Conservation (phyloP, 2,329 filamentous ascomycete species). For the Mycosphaerella arachidis region DNA sequence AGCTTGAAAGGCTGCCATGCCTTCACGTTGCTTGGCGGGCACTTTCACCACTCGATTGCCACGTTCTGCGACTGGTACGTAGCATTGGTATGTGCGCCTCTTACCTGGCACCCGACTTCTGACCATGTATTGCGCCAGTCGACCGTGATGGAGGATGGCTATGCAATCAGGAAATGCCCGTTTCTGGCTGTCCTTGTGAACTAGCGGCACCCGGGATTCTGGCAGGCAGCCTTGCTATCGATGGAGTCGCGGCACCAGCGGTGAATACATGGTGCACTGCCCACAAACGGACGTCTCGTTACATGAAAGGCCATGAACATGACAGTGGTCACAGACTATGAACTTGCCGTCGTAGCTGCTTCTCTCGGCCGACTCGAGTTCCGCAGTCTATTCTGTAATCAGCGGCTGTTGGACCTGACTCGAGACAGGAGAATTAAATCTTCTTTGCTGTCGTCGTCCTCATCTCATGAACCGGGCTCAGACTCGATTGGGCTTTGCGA, state of each 20-base stretch:
- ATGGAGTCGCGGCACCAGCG: conserved; percentile 5
- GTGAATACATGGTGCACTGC: conserved; percentile 14
- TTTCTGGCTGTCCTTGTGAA: not conserved
- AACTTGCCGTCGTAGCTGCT: conserved; percentile 5
- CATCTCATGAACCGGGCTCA: not conserved
- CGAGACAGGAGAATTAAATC: not conserved
- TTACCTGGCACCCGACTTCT: not conserved
- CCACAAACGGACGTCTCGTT: conserved; percentile 17
- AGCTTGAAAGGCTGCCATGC: no score
- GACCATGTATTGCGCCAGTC: not conserved
- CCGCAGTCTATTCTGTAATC: not conserved
- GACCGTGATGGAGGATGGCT: conserved; percentile 3
- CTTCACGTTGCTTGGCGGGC: no score
- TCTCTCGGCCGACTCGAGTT: not conserved
- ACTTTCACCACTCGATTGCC: no score
- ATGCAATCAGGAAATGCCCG: not conserved
- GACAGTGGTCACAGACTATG: conserved; percentile 20
- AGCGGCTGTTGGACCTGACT: not conserved
- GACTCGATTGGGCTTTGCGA: not conserved
- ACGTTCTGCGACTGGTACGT: no score
- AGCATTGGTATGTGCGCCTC: not conserved
- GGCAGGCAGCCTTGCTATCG: not conserved
- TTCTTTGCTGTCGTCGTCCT: not conserved
- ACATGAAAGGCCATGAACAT: conserved; percentile 8
- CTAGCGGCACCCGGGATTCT: conserved; percentile 4